A percentile compares a stretch with the other conserved stretches of the same genome.
These are phyloP conservation scores for Aurifilum marmelostoma DNA, from an alignment of 2,329 filamentous ascomycete species.

Conservation along the genomic window DNA sequence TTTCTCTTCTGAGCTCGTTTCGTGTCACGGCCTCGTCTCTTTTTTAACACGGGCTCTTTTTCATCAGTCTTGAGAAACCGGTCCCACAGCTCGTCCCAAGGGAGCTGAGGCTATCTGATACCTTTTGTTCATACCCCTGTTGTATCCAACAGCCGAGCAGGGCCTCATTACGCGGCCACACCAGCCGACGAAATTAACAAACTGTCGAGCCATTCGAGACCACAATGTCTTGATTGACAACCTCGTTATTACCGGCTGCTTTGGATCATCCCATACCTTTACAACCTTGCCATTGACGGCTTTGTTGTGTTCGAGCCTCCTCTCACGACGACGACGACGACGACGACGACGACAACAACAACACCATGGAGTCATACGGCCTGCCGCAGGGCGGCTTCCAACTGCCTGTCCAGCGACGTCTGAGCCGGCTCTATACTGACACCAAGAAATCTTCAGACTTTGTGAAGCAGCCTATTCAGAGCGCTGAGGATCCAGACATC, in stretches of 20 bases:
- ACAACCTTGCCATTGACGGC: neutral
- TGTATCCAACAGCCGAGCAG: neutral
- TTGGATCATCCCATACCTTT: neutral
- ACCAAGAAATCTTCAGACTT: constrained; percentile 79
- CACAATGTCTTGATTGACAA: neutral
- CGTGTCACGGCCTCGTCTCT: neutral
- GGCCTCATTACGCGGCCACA: neutral
- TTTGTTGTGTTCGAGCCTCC: neutral
- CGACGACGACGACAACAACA: neutral
- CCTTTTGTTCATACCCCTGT: neutral
- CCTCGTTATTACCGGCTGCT: neutral
- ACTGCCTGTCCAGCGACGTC: constrained; percentile 62
- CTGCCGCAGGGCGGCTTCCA: constrained; percentile 56
- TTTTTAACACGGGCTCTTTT: neutral
- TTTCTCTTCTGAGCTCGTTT: neutral
- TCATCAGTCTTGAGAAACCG: neutral
- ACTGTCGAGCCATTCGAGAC: neutral
- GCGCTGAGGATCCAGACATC: constrained; percentile 69
- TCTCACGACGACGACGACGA: neutral
- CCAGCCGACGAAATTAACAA: neutral
- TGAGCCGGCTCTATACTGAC: constrained; percentile 78
- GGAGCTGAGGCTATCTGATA: neutral
- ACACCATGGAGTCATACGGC: constrained; percentile 51
- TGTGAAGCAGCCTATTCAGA: constrained; percentile 66
- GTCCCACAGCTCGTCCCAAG: neutral